Conservation (phyloP, 2,329 filamentous ascomycete genomes). For the Daldinia sp. region DNA sequence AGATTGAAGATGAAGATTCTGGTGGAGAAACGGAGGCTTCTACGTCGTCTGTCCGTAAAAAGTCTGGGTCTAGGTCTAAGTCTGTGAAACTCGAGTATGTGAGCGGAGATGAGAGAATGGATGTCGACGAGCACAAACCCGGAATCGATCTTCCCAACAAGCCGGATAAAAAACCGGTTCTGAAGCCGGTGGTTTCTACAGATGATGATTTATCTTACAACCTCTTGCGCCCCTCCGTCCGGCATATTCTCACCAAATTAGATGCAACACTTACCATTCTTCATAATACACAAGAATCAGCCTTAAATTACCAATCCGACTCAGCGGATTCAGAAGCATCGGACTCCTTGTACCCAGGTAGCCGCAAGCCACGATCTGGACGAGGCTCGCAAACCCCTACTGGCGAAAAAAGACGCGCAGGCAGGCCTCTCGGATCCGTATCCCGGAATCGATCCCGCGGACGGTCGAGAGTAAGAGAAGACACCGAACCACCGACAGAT, state of each 20-base stretch:
- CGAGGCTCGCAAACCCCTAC: slow-evolving; percentile 21
- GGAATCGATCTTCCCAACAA: not conserved
- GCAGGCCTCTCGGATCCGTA: slow-evolving; percentile 30
- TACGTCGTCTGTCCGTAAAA: slow-evolving; percentile 10
- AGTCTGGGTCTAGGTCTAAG: slow-evolving; percentile 33
- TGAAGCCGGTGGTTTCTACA: slow-evolving; percentile 65
- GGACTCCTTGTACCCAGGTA: slow-evolving; percentile 31
- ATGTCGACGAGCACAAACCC: slow-evolving; percentile 31
- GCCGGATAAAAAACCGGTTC: slow-evolving; percentile 27
- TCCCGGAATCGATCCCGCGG: slow-evolving; percentile 16
- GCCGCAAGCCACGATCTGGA: slow-evolving; percentile 14
- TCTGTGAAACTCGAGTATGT: slow-evolving; percentile 34
- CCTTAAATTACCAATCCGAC: slow-evolving; percentile 46
- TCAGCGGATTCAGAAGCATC: slow-evolving; percentile 41
- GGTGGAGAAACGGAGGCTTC: slow-evolving; percentile 30
- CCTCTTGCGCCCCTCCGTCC: slow-evolving; percentile 72
- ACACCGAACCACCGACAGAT: not conserved
- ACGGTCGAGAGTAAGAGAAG: slow-evolving; percentile 5
- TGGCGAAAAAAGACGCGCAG: slow-evolving; percentile 9
- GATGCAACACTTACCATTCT: slow-evolving; percentile 75
- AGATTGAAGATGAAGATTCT: slow-evolving; percentile 26
- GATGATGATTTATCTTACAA: slow-evolving; percentile 74
- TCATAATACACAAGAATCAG: slow-evolving; percentile 70
- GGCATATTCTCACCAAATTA: slow-evolving; percentile 74
- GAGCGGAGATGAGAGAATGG: slow-evolving; percentile 37